Evolutionary conservation across 2,329 filamentous ascomycete genomes (phyloP).

Genomic region (Botrytis aclada): DNA sequence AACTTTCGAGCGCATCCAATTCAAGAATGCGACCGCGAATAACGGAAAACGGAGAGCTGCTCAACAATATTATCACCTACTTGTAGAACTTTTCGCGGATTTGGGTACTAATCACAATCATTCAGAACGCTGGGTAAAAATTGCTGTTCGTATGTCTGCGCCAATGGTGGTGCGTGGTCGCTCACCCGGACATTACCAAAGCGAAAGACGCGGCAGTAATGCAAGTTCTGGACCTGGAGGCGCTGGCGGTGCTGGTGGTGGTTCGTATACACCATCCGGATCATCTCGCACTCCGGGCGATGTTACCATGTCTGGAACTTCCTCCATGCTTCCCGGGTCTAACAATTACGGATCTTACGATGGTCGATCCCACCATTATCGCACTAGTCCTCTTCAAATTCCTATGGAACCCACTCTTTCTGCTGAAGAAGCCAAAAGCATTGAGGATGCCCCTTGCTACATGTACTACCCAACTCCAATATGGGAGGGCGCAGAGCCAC

Average conservation of each 20-base stretch:
- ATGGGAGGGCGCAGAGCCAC: conserved; percentile 33
- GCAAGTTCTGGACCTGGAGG: conserved; percentile 56
- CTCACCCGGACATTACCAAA: conserved; percentile 61
- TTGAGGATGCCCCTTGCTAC: conserved; percentile 34
- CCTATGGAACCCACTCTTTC: conserved; percentile 36
- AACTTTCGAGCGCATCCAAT: conserved; percentile 70
- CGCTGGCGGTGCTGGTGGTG: conserved; percentile 31
- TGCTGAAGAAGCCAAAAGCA: conserved; percentile 35
- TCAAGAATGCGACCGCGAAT: conserved; percentile 72
- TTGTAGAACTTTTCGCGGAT: conserved; percentile 64
- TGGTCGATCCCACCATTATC: conserved; percentile 32
- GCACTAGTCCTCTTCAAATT: conserved; percentile 31
- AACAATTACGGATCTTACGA: conserved; percentile 33
- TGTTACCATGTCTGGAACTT: conserved; percentile 33
- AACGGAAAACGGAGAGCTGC: conserved; percentile 71
- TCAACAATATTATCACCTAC: conserved; percentile 70
- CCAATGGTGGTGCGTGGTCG: conserved; percentile 65
- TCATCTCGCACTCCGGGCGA: conserved; percentile 32
- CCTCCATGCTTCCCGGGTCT: conserved; percentile 32
- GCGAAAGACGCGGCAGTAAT: conserved; percentile 49
- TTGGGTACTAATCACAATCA: conserved; percentile 39
- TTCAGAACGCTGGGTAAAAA: conserved; percentile 50
- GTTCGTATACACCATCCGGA: conserved; percentile 33
- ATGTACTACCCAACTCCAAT: conserved; percentile 37
- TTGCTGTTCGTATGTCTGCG: conserved; percentile 57